phyloP scores from a whole-genome alignment of 768 basidiomycete species.

The Podaxis rugospora region DNA sequence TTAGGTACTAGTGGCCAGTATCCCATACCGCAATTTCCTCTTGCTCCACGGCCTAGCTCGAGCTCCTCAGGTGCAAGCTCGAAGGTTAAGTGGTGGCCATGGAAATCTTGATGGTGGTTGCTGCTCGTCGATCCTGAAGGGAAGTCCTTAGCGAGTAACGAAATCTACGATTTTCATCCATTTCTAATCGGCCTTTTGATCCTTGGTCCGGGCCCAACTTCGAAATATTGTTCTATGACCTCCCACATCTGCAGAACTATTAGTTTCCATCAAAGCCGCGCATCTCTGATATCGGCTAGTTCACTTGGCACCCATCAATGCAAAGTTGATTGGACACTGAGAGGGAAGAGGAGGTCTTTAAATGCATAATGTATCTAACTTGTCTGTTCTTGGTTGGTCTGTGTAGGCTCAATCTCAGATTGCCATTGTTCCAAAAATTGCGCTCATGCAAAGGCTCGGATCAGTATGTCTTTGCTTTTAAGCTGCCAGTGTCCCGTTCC shows the following conservation, averaged over 20 bases:
- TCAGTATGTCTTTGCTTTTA: background rate
- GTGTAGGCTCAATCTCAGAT: background rate
- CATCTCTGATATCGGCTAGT: background rate
- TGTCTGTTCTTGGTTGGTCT: background rate
- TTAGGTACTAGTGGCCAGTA: background rate
- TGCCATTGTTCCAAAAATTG: slow-evolving; percentile 4
- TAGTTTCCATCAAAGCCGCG: background rate
- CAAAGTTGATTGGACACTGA: background rate
- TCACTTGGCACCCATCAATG: background rate
- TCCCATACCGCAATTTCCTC: background rate
- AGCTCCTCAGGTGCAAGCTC: background rate
- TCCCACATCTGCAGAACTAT: background rate
- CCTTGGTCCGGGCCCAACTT: background rate
- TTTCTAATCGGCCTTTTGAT: background rate
- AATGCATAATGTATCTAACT: background rate
- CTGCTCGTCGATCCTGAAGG: too few species aligned
- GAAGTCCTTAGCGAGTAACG: background rate
- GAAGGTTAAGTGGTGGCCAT: slow-evolving; percentile 4
- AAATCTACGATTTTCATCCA: background rate
- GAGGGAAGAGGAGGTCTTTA: background rate
- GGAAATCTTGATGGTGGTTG: background rate
- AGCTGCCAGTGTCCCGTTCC: background rate
- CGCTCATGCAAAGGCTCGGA: background rate
- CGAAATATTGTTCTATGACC: background rate
- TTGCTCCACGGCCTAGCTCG: background rate